Base-by-base conservation (phyloP, 2,329 filamentous ascomycete species). In the Cytospora chrysosperma region DNA sequence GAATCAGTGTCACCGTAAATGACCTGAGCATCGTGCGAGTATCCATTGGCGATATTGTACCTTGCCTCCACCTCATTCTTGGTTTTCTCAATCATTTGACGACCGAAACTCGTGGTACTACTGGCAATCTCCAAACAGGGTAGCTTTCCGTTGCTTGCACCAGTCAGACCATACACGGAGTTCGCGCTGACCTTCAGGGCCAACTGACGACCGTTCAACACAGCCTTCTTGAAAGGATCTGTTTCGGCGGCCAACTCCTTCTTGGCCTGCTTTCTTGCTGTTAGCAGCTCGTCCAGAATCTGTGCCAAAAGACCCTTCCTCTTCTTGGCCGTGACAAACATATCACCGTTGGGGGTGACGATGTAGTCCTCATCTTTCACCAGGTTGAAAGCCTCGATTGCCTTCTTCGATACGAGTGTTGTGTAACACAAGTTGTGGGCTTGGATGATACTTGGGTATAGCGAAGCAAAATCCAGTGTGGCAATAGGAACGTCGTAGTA, bases 1-100 rank as follows among this genome's bases (percentile, higher is more conserved):
- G 95, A 99, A 83, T 99, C 95, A 2, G 95, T 99, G 76, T 99
- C 95, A 79, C 95, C 95, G 70, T 99, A 99, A 67, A 99, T 96
- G 78, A 99, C 95, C 73, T 97, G 88, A 0, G 95, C 95, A 75
- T 99, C 91, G 74, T 98, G 92, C 1, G 85, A 87, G 76, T 98
- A 99, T 21, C 95, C 95, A 71, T 99, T 98, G 56, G 91, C 91
- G 62, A 97, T 93, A 56, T 86, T 94, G 76, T 97, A 99, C 69
- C 87, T 88, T 49, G 85, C 83, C 77, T 98, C 94, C 8, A 99
- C 95, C 74, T 98, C 95, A n/a, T 90, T 85, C 76, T 97, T 98
- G 0, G 95, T 98, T 78, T 89, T 95, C 76, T 98, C 94, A 80
- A 99, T 99, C 95, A 99, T 99, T 74, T 97, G 91, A 70, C 95